Evolutionary conservation across 441 rosid species (phyloP), one percentile per base, ranked within the genome.

Genomic region (Populus trichocarpa): DNA sequence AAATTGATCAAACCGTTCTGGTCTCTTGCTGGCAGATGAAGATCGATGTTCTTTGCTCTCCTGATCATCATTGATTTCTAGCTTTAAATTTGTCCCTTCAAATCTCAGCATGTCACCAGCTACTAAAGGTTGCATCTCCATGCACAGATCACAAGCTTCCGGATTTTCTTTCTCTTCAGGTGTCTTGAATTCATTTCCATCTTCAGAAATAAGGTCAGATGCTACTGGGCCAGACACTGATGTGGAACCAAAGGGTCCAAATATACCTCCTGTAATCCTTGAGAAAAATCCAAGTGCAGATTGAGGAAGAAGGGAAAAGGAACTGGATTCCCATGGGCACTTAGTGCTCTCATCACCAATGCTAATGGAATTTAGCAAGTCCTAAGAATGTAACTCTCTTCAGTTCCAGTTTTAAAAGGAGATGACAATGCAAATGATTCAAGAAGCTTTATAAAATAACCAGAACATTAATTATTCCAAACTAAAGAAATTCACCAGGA

Each of bases 221-320:
- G 85, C 82, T 20, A 78, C 76, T 10, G 87, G 70, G 76, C 82
- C 82, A 70, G 85, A 75, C 50, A 69, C 77, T 25, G 93, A 85
- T 69, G 85, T 72, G 38, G 89, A 89, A 81, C 88, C 77, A 35
- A 82, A 80, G 59, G 89, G 84, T 73, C 92, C 88, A 71, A 93
- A 89, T 76, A 96, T 77, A 84, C 88, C 84, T 32, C 83, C 83
- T 26, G 87, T 88, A 80, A 89, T 84, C 79, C 87, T 87, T 12
- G 83, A 81, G 78, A 96, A 87, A 84, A 93, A 88, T 78, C 90
- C 94, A 79, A 92, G 46, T 69, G 96, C 89, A 76, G 88, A 88
- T 82, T 77, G 89, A 72, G 92, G 92, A 83, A 50, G 61, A 16
- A 83, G 84, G 83, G 85, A 89, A 76, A 82, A 85, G 79, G 92